Base-by-base conservation (phyloP, 2,329 filamentous ascomycete species). In the Akanthomyces muscarius region DNA sequence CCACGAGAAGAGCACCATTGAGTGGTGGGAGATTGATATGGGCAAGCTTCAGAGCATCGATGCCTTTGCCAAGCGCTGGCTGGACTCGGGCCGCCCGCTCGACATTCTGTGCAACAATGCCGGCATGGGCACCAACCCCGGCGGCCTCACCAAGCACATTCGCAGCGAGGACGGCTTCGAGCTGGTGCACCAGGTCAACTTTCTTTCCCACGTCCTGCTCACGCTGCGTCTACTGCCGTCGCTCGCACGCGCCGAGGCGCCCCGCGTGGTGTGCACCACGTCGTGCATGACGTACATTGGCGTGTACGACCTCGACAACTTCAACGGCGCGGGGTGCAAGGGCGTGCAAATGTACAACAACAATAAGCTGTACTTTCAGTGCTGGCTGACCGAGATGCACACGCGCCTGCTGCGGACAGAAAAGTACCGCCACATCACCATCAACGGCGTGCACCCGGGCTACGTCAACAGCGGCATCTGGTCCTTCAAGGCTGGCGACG, bases 351-450 rank as follows among this genome's bases (percentile, higher is more conserved):
- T 63, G 28, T 74, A 74, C 65, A 38, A 62, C 13, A 72, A 74
- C 64, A 74, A 73, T 67, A 74, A 74, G 59, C 65, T 74, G 6
- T 73, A 71, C 64, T 73, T 71, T 61, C 72, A 74, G 64, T 68
- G 68, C 52, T 74, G 71, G 71, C 65, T 73, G 13, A 68, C 70
- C 2, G 72, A 73, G 63, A 65, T 74, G 48, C 71, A 74, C 56
- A 44, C 56, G 2, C 69, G 71, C 6, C 55, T 73, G 5, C 52
- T 68, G 11, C 58, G 57, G 10, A 54, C 67, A 16, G 48, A 62
- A 8, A 63, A 66, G 23, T 71, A 69, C 62, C 63, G 63, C 16
- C 71, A 73, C 63, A 66, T 74, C 62, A 69, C 67, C 14, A 65
- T 74, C 56, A 68, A 73, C 28, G 72, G 72, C 42, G 67, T 73